These are phyloP conservation scores for Acacia pycnantha DNA, from an alignment of 331 rosid genomes.

Conservation along the genomic window DNA sequence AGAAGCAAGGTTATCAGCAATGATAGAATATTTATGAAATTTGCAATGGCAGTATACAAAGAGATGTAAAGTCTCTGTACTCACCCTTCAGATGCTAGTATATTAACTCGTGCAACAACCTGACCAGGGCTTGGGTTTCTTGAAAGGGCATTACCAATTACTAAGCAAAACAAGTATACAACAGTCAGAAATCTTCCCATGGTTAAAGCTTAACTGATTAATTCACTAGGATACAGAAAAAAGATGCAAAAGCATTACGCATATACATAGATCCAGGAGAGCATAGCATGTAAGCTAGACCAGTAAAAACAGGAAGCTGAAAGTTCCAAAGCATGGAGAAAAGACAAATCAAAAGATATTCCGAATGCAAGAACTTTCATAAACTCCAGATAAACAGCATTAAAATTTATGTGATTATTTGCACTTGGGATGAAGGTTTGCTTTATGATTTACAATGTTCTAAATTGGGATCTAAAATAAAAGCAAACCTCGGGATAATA, in stretches of 20 bases:
- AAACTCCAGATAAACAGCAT: not conserved
- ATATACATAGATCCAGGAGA: not conserved
- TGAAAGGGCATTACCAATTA: slow-evolving; percentile 88
- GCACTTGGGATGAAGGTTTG: not conserved
- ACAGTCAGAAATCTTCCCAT: slow-evolving; percentile 23
- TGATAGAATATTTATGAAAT: not conserved
- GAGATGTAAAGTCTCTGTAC: slow-evolving; percentile 14
- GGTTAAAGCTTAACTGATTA: not conserved
- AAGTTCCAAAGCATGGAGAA: slow-evolving; percentile 15
- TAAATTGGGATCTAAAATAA: not conserved
- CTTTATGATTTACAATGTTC: not conserved
- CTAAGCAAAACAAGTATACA: slow-evolving; percentile 46
- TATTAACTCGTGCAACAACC: slow-evolving; percentile 93
- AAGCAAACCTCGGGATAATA: not conserved
- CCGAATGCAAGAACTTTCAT: not conserved
- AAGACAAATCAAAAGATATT: slow-evolving; percentile 9
- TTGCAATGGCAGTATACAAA: not conserved
- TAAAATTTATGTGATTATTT: not conserved
- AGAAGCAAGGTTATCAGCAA: slow-evolving; percentile 17
- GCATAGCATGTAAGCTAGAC: not conserved
- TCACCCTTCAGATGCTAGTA: slow-evolving; percentile 87
- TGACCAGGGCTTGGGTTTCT: slow-evolving; percentile 79
- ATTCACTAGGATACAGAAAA: not conserved
- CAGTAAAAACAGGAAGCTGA: not conserved
- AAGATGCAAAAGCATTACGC: not conserved